Evolutionary conservation across 2,329 filamentous ascomycete genomes (phyloP).

Genomic region (Pseudogymnoascus sp.): DNA sequence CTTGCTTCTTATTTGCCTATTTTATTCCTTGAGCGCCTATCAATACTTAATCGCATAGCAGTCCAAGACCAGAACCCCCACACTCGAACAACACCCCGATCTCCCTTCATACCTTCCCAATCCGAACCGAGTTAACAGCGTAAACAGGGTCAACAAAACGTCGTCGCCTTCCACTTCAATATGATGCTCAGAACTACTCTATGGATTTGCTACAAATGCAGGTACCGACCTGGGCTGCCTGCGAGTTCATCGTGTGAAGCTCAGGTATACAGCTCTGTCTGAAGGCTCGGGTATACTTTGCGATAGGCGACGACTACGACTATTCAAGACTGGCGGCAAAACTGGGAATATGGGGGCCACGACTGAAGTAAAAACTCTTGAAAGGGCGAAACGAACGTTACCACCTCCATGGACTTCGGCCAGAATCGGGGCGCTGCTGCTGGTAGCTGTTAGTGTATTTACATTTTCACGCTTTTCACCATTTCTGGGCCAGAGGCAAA

Average conservation of each 20-base stretch:
- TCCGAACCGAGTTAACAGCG: not conserved
- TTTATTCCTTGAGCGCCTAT: not conserved
- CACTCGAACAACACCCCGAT: not conserved
- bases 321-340: not conserved
- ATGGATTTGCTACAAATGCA: not conserved
- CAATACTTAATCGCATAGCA: not conserved
- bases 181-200: not conserved
- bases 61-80: not conserved
- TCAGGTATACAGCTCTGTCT: not conserved
- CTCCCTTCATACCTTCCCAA: constrained; percentile 3
- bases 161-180: not conserved
- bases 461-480: not conserved
- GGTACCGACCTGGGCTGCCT: not conserved
- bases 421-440: not conserved
- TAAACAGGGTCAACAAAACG: not conserved
- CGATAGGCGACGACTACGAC: not conserved
- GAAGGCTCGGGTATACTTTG: not conserved
- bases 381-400: not conserved
- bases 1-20: not conserved
- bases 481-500: not conserved
- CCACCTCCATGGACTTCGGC: not conserved
- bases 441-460: not conserved
- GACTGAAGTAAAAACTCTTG: not conserved
- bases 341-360: not conserved
- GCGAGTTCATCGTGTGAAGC: not conserved